Evolutionary conservation across 1,284 basidiomycete species (phyloP), one percentile per base, ranked within the genome.

Genomic region (Thelephora terrestris): DNA sequence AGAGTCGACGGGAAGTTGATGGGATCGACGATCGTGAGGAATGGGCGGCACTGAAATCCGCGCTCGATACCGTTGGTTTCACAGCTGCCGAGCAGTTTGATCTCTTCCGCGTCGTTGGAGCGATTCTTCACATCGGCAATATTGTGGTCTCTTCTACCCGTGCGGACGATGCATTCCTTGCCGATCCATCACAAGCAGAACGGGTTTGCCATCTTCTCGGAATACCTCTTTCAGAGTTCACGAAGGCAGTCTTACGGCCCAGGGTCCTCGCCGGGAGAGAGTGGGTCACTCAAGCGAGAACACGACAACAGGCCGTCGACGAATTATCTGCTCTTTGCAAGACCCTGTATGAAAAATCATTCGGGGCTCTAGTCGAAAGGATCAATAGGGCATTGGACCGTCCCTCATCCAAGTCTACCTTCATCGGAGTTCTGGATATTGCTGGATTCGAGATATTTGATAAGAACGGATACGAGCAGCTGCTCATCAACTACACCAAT

Each of bases 401-500:
- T 7, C 93, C 94, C 1, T 90, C 89, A 29, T 81, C 83, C 24
- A 96, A 96, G 66, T 85, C 91, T 32, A 93, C 90, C 2, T 99
- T 98, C 64, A 99, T 99, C 53, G 96, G 96, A 40, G 96, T 99
- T 3, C 78, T 99, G 27, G 96, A 99, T 78, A 99, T 99, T 51
- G 96, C 96, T 6, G 96, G 96, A 18, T 99, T 99, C 69, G 96
- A 99, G 65, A 99, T 99, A 69, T 88, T 89, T 66, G 84, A 86
- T 50, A 69, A 79, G 54, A 94, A 94, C 63, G 86, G 86, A 12
- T 99, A 99, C 65, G 96, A 99, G 62, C 96, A 99, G 66, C 78
- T 99, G 21, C 81, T 96, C 58, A 99, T 99, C 79, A 99, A 99
- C 64, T 97, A 92, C 63, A 99, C 96, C 39, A 99, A 99, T 71